A percentile compares a stretch with the other conserved stretches of the same genome.
Evolutionary conservation across 768 basidiomycete species (phyloP).

Genomic region (Pulveroboletus sp.): DNA sequence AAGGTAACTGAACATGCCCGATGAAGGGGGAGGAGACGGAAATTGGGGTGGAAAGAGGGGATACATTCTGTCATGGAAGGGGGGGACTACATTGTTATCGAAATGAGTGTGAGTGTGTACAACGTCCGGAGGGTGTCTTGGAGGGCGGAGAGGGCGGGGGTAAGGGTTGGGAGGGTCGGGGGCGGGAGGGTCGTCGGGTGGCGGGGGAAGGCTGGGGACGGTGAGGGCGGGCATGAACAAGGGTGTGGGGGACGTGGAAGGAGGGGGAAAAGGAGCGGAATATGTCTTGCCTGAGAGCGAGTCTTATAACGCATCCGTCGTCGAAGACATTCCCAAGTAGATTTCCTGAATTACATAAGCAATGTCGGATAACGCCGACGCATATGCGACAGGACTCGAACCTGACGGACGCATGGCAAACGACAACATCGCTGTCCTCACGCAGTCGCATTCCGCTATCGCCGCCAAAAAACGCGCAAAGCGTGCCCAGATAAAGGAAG

Average conservation of each 20-base stretch:
- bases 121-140: conserved; percentile 15
- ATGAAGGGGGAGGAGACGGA: conserved; percentile 13
- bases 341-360: conserved; percentile 25
- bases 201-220: conserved; percentile 4
- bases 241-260: not conserved
- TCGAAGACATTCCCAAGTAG: conserved; percentile 27
- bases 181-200: conserved; percentile 4
- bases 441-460: conserved; percentile 58
- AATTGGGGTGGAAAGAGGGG: conserved; percentile 11
- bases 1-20: conserved; percentile 29
- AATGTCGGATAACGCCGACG: conserved; percentile 17
- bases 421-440: conserved; percentile 55
- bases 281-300: conserved; percentile 34
- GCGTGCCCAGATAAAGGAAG: conserved; percentile 67
- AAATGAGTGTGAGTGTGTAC: conserved; percentile 25
- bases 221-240: conserved; percentile 30
- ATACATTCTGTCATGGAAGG: conserved; percentile 18
- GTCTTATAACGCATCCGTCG: conserved; percentile 30
- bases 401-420: conserved; percentile 23
- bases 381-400: not conserved
- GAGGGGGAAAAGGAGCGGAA: conserved; percentile 21
- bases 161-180: conserved; percentile 19
- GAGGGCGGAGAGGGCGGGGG: conserved; percentile 19
- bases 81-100: conserved; percentile 8
- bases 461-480: conserved; percentile 68